Conservation (phyloP, 768 basidiomycete species). For the Rhodosporidiobolus odoratus region DNA sequence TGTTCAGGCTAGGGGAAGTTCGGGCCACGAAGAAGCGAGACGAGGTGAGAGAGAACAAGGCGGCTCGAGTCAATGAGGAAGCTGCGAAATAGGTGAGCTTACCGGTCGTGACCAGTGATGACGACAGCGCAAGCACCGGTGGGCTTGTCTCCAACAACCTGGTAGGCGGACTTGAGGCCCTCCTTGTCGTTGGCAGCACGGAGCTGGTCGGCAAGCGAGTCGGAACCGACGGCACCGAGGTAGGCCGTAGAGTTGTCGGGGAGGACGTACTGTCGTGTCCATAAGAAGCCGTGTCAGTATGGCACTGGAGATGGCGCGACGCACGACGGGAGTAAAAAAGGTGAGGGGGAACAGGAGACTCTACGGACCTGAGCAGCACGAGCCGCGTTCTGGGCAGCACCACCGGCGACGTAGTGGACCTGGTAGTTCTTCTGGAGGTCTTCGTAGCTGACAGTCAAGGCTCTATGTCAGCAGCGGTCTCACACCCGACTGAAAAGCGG, state of each 20-base stretch:
- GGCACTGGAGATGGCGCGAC: background rate
- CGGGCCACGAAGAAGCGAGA: too few relatives aligned
- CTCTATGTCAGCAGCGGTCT: background rate
- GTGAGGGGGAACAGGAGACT: slow-evolving; percentile 9
- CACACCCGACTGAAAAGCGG: too few relatives aligned
- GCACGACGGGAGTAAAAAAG: background rate
- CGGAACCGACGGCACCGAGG: slow-evolving; percentile 88
- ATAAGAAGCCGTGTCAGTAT: too few relatives aligned
- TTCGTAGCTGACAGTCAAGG: slow-evolving; percentile 62
- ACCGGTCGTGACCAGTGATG: slow-evolving; percentile 89
- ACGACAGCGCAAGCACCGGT: slow-evolving; percentile 97
- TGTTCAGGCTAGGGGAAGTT: too few relatives aligned
- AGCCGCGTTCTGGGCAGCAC: slow-evolving; percentile 93
- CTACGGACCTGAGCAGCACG: slow-evolving; percentile 78
- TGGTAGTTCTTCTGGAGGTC: slow-evolving; percentile 70
- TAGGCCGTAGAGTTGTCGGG: slow-evolving; percentile 84
- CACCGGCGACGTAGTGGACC: slow-evolving; percentile 89
- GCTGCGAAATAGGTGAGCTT: slow-evolving; percentile 40
- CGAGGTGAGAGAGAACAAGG: too few relatives aligned
- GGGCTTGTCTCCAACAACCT: slow-evolving; percentile 75
- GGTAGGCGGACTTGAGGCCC: slow-evolving; percentile 80
- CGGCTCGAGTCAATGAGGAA: background rate
- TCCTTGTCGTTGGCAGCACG: slow-evolving; percentile 85
- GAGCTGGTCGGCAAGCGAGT: slow-evolving; percentile 83
- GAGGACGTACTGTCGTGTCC: slow-evolving; percentile 91